Evolutionary conservation across 2,329 filamentous ascomycete species (phyloP), one percentile per base, ranked within the genome.

Genomic region (Fusarium paranaense): DNA sequence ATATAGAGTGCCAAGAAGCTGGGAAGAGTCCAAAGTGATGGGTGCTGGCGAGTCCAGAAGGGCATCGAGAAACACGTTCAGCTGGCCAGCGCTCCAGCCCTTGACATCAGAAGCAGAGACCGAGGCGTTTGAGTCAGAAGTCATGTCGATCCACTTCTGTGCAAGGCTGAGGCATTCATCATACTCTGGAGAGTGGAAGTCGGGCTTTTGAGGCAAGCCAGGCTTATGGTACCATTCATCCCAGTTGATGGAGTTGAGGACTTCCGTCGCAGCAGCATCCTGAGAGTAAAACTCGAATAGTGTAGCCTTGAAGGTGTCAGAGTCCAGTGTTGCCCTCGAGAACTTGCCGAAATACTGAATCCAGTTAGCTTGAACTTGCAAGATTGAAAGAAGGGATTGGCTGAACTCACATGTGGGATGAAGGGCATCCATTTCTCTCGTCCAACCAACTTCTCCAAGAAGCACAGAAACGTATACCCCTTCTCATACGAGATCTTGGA

Each of bases 401-500:
- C 5, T 22, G 22, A 33, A 50, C 59, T 32, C 16, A 62, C 59
- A n/a, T 62, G 40, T 1, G 40, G 59, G 2, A 62, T 50, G 1
- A 62, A 62, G 6, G 16, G 7, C 18, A 62, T 6, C 59, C 59
- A 62, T 14, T 62, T 62, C n/a, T 62, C 59, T 11, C 59, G 16
- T 13, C 59, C 59, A 11, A 62, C 59, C 22, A 30, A 20, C 20
- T 50, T 50, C 40, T 62, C 59, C 27, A 62, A 25, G 40, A 47
- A 50, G 18, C 38, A 62, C 4, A 62, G n/a, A 5, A 62, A 50
- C 4, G 30, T 45, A 11, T 32, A 62, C 2, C 59, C 59, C 59
- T 62, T 62, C 20, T 62, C 59, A n/a, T 62, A 62, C 3, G 38
- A 50, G 13, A 62, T 45, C 22, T 50, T 62, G 11, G 59, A 47